A percentile compares a stretch with the other conserved stretches of the same genome.
Evolutionary conservation across 2,329 filamentous ascomycete species (phyloP).

Genomic region (Penicillium rolfsii): DNA sequence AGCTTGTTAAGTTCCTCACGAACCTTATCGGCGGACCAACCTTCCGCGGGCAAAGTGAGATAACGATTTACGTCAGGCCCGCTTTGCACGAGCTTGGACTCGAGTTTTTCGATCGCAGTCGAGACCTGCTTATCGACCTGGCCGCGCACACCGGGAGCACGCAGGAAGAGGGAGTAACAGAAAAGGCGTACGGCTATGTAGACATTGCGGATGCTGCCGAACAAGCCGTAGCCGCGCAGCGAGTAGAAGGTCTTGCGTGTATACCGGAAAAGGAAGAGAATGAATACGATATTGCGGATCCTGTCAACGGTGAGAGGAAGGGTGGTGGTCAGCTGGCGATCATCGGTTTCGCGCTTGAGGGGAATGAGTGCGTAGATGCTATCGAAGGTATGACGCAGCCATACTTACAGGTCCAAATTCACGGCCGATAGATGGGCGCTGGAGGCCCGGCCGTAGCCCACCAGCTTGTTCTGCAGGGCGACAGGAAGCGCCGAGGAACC

Average conservation of each 20-base stretch:
- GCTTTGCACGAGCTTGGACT: conserved; percentile 78
- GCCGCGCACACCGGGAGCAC: conserved; percentile 80
- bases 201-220: conserved; percentile 75
- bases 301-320: conserved; percentile 48
- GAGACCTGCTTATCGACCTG: conserved; percentile 84
- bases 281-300: conserved; percentile 83
- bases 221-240: conserved; percentile 81
- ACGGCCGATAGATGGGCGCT: conserved; percentile 39
- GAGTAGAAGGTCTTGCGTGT: conserved; percentile 79
- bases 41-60: conserved; percentile 76
- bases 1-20: conserved; percentile 77
- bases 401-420: conserved; percentile 50
- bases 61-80: conserved; percentile 73
- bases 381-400: not conserved
- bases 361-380: not conserved
- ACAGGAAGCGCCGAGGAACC: conserved; percentile 47
- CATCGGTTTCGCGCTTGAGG: conserved; percentile 12
- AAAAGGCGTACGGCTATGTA: conserved; percentile 73
- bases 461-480: conserved; percentile 50
- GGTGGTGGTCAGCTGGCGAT: conserved; percentile 13
- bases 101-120: conserved; percentile 77
- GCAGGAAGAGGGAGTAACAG: conserved; percentile 83
- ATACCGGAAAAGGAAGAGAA: conserved; percentile 84
- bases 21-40: conserved; percentile 78
- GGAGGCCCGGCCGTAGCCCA: conserved; percentile 40